phyloP scores from a whole-genome alignment of 345 rosid species.

The Hibiscus syriacus region DNA sequence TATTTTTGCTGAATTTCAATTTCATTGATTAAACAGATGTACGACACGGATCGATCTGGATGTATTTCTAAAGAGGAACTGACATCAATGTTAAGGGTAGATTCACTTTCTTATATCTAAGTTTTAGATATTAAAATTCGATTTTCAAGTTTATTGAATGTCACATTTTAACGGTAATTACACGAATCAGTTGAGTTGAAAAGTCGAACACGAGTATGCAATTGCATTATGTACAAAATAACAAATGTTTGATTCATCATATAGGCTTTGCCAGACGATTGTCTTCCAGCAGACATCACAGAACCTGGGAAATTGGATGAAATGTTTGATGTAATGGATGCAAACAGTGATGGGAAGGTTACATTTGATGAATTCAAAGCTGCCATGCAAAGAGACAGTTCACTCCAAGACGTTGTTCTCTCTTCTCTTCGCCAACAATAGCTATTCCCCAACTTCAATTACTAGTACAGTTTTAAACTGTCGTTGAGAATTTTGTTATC shows the following conservation, averaged over 20 bases:
- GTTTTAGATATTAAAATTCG: no score
- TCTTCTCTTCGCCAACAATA: constrained; percentile 54
- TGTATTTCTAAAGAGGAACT: constrained; percentile 67
- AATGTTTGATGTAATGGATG: constrained; percentile 68
- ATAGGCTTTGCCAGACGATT: no score
- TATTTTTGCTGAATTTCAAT: no score
- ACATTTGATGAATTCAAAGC: constrained; percentile 68
- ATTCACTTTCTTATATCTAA: background rate
- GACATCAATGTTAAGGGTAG: constrained; percentile 60
- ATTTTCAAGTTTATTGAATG: no score
- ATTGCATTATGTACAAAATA: no score
- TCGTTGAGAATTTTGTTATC: background rate
- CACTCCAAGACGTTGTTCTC: constrained; percentile 53
- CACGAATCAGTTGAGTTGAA: no score
- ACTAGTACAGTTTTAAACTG: background rate
- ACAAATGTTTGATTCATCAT: no score
- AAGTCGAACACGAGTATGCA: no score
- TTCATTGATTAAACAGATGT: constrained; percentile 39
- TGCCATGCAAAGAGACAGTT: constrained; percentile 64
- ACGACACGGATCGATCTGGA: constrained; percentile 58
- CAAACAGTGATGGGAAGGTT: constrained; percentile 59
- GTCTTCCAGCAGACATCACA: constrained; percentile 50
- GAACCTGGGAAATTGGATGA: constrained; percentile 55
- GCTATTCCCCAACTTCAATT: background rate
- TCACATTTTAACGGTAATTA: no score